Evolutionary conservation across 352 stramenopile species (phyloP), one percentile per base, ranked within the genome.

Genomic region (Globisporangium spiculum): DNA sequence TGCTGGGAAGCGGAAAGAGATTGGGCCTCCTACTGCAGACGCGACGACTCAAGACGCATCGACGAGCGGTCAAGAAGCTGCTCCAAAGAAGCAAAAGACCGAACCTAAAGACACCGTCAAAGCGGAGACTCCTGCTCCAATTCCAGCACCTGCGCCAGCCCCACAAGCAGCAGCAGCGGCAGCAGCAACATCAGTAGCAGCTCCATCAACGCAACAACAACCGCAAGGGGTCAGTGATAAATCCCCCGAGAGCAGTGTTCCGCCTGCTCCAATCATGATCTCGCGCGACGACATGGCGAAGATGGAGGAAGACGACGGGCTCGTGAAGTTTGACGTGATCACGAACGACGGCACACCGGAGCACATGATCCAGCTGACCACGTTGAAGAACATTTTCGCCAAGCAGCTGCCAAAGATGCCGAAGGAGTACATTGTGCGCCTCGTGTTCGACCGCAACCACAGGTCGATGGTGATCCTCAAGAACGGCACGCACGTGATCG

Each of bases 371-470:
- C 89, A 97, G 77, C 85, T 99, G 27, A 97, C 98, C 52, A 97
- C 91, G 5, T 78, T 99, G 26, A 99, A 99, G 80, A 98, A 98
- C 64, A 98, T 99, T 18, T 99, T 99, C 69, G 89, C 94, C 1
- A 93, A 97, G 71, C 97, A 99, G 68, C 80, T 99, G 12, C 97
- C 97, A 6, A 99, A 99, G 70, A 99, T 99, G 98, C 98, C 97
- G 3, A 97, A 97, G 71, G 96, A 99, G 71, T 99, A 99, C 81
- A 99, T 99, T 71, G 96, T 98, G 5, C 87, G 98, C 4, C 83
- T 99, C 18, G 97, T 99, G 24, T 99, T 99, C 69, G 97, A 99
- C 72, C 88, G 92, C 27, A 96, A 83, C 75, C 96, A 99, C 74
- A 77, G 88, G 16, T 97, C 92, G n/a, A 93, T 99, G 76, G 81